These are phyloP conservation scores for Penicillium nordicum DNA, from an alignment of 2,329 filamentous ascomycete species.

Conservation along the genomic window DNA sequence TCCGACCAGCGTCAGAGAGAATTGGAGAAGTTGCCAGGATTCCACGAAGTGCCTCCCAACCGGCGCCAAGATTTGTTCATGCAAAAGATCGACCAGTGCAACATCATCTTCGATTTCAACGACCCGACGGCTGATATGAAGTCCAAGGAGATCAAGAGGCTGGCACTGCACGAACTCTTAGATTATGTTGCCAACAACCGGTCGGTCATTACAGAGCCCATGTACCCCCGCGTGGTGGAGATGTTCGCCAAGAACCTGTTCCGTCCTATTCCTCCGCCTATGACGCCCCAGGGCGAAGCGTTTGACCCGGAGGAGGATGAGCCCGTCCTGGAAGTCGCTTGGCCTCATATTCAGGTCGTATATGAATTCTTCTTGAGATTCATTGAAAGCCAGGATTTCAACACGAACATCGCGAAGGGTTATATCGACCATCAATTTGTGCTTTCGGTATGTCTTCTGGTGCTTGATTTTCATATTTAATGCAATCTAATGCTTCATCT, in stretches of 20 bases:
- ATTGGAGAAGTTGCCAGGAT: conserved; percentile 93
- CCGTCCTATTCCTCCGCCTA: conserved; percentile 90
- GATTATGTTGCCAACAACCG: conserved; percentile 99
- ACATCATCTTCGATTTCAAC: conserved; percentile 99
- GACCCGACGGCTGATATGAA: conserved; percentile 98
- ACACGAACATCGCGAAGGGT: conserved; percentile 98
- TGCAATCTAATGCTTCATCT: conserved; percentile 11
- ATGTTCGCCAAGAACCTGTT: conserved; percentile 99
- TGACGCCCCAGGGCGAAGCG: conserved; percentile 96
- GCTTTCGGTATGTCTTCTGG: conserved; percentile 56
- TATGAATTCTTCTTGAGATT: conserved; percentile 99
- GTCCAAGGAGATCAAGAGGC: conserved; percentile 97
- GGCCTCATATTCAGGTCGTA: conserved; percentile 98
- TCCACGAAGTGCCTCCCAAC: conserved; percentile 95
- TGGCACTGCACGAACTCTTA: conserved; percentile 90
- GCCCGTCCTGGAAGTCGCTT: conserved; percentile 94
- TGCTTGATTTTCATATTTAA: background rate
- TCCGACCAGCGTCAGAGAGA: conserved; percentile 86
- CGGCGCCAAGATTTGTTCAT: conserved; percentile 95
- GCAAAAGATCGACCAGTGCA: conserved; percentile 99
- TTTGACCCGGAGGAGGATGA: conserved; percentile 99
- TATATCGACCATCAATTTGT: conserved; percentile 99
- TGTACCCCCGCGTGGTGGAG: conserved; percentile 97
- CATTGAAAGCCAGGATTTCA: conserved; percentile 99
- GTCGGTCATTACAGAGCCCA: conserved; percentile 96